Conservation (phyloP, 208 protist genomes). For the Leishmania martiniquensis region DNA sequence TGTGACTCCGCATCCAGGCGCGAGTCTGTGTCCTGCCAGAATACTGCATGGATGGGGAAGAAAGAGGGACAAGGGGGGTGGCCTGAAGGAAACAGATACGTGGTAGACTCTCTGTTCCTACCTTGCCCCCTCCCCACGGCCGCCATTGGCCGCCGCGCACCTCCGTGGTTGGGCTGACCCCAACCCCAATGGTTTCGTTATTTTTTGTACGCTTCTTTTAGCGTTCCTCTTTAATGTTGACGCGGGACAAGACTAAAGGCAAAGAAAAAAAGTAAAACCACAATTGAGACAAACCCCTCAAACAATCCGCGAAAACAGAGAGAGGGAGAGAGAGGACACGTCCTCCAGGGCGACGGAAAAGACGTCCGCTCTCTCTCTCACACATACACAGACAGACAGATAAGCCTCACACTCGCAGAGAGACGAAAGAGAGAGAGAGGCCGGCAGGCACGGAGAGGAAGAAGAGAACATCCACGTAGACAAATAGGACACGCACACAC, state of each 20-base stretch:
- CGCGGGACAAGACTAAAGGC: conserved; percentile 1
- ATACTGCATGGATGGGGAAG: not conserved
- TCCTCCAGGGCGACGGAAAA: no score
- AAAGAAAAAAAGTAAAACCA: not conserved
- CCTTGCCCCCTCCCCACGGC: not conserved
- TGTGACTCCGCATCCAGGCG: not conserved
- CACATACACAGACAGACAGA: not conserved
- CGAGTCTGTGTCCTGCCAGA: not conserved
- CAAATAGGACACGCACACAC: not conserved
- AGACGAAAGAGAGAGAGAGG: conserved; percentile 5
- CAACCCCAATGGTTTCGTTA: not conserved
- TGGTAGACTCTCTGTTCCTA: not conserved
- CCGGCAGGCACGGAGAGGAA: not conserved
- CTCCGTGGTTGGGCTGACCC: not conserved
- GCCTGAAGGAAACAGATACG: not conserved
- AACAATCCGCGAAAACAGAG: not conserved
- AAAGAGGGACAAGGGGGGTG: not conserved
- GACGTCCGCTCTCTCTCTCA: no score
- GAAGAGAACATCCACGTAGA: not conserved
- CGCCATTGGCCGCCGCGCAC: not conserved
- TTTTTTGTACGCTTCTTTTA: conserved; percentile 15
- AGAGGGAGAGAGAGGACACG: no score
- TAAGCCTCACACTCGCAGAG: not conserved
- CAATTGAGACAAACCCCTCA: no score
- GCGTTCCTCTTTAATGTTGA: conserved; percentile 8